phyloP scores from a whole-genome alignment of 73 alveolate genomes.

The Paramecium sexaurelia region DNA sequence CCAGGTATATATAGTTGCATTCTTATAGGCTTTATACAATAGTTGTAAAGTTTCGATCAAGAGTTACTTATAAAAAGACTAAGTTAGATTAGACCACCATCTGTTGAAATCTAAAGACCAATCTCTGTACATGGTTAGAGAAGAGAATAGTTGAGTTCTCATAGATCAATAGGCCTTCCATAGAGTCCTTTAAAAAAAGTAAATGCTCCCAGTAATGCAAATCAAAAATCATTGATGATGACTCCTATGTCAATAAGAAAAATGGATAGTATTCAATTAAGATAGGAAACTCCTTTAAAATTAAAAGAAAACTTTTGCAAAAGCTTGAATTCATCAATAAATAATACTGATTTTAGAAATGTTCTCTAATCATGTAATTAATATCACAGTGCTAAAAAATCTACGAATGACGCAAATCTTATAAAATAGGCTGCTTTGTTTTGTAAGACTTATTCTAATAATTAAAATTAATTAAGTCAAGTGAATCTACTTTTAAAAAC shows the following conservation, averaged over 20 bases:
- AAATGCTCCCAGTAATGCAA: background rate
- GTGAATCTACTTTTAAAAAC: background rate
- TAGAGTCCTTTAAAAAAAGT: constrained; percentile 40
- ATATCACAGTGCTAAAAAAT: constrained; percentile 40
- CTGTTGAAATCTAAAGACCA: background rate
- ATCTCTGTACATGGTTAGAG: background rate
- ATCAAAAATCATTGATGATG: background rate
- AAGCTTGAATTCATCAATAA: background rate
- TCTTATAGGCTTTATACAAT: constrained; percentile 5
- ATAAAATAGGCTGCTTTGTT: background rate
- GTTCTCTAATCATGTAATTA: background rate
- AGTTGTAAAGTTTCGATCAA: constrained; percentile 10
- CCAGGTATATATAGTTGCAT: constrained; percentile 22
- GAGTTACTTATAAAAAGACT: background rate
- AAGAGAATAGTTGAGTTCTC: background rate
- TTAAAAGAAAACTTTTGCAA: constrained; percentile 1
- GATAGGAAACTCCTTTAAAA: background rate
- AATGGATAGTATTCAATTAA: background rate
- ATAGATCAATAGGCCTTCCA: background rate
- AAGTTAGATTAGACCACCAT: constrained; percentile 10
- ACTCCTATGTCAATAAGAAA: constrained; percentile 11
- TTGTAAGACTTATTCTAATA: constrained; percentile 12
- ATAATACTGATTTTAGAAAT: background rate
- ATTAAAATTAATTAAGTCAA: background rate
- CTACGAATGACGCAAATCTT: background rate